Evolutionary conservation across 306 rosid species (phyloP).

Genomic region (Ziziphus jujuba): DNA sequence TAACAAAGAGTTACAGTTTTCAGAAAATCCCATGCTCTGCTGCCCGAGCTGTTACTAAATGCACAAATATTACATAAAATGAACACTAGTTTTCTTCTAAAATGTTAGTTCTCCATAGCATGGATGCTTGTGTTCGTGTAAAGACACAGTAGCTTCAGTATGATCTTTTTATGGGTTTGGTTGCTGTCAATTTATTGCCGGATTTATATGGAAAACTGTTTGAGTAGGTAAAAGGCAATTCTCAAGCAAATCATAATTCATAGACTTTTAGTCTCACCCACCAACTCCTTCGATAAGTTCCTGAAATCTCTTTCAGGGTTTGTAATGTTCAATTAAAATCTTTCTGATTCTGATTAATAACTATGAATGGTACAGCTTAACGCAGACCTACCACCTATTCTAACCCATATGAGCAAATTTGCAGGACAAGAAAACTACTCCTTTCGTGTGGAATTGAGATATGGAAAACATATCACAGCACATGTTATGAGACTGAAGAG

Average conservation of each 20-base stretch:
- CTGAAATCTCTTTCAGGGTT: neutral
- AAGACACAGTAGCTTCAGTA: constrained; percentile 2
- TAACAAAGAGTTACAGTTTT: neutral
- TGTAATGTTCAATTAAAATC: neutral
- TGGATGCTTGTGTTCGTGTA: neutral
- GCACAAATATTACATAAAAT: neutral
- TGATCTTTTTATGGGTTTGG: neutral
- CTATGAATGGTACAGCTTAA: too few species aligned
- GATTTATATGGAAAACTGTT: neutral
- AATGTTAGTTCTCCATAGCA: constrained; percentile 3
- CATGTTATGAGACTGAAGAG: too few species aligned
- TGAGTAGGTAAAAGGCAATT: constrained; percentile 10
- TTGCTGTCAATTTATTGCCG: constrained; percentile 1
- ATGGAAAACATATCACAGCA: too few species aligned
- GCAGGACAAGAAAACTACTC: too few species aligned
- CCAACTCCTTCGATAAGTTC: constrained; percentile 5
- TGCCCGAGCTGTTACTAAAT: neutral
- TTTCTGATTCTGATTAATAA: too few species aligned
- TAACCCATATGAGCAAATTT: too few species aligned
- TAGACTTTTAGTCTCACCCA: neutral
- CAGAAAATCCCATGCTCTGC: neutral
- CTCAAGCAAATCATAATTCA: too few species aligned
- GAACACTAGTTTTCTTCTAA: neutral
- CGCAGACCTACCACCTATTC: too few species aligned
- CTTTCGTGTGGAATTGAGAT: too few species aligned